Evolutionary conservation across 2,329 filamentous ascomycete species (phyloP), one percentile per base, ranked within the genome.

Genomic region (Tolypocladium nubicola): DNA sequence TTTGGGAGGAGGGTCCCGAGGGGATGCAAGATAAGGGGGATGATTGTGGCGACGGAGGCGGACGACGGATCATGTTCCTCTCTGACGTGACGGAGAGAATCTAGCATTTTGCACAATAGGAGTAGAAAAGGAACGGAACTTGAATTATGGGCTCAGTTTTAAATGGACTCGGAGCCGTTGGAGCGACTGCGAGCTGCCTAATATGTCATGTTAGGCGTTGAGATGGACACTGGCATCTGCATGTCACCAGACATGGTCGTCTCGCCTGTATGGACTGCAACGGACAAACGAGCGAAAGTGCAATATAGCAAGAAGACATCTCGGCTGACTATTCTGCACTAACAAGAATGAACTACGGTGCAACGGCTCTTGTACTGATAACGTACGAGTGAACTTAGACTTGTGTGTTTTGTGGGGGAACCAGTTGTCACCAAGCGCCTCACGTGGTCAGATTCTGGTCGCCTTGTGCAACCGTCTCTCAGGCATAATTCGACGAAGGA

Each of bases 41-140:
- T 30, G 55, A 54, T 57, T 59, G 58, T 54, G 57, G 58, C 53
- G 57, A 58, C 49, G 56, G 60, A 56, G 59, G 62, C 53, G 61
- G 52, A 55, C 38, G 54, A 53, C 26, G 40, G 63, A 65, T 62
- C 59, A 62, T 66, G 64, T 66, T 67, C 63, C 67, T 63, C 67
- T 64, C 61, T 61, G 63, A 56, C 41, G 52, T 26, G 63, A 57
- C 63, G 59, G 64, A 65, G 65, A 63, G 64, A 66, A 65, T 67
- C 65, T 68, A 65, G 68, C 65, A 70, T 68, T 69, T 54, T 67
- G 66, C 68, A 65, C 64, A 68, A 62, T 66, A 67, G 68, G 68
- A 70, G 67, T 71, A 70, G 68, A 68, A 68, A 69, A 69, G 68
- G 67, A 71, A 67, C 66, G 63, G 61, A 66, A 66, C 63, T 59